These are phyloP conservation scores for Xylaria venustula DNA, from an alignment of 495 filamentous ascomycete genomes.

Conservation along the genomic window DNA sequence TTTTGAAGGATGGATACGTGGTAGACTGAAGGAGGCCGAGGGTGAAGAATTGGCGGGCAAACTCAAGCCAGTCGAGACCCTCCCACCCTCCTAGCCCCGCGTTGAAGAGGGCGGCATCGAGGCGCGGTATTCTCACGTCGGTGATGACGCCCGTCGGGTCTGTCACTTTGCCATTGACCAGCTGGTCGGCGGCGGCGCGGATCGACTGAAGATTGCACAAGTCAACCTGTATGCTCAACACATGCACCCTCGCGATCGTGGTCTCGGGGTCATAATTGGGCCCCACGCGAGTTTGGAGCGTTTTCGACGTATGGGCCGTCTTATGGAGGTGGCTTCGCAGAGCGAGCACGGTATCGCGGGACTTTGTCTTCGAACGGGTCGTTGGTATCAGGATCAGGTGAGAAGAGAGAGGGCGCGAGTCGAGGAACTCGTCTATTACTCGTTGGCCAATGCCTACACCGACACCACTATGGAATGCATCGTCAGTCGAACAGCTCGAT, in stretches of 20 bases:
- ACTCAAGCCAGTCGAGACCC: constrained; percentile 69
- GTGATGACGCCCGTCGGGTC: constrained; percentile 39
- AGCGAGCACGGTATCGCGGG: constrained; percentile 53
- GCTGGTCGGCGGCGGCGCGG: constrained; percentile 42
- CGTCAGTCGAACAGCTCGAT: constrained; percentile 11
- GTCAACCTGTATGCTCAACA: constrained; percentile 57
- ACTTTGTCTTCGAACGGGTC: constrained; percentile 61
- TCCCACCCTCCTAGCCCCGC: constrained; percentile 86
- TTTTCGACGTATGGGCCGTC: constrained; percentile 35
- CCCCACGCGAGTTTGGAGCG: constrained; percentile 38
- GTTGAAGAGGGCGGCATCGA: constrained; percentile 82
- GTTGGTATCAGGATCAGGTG: constrained; percentile 66
- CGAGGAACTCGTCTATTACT: constrained; percentile 87
- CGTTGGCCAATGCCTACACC: constrained; percentile 84
- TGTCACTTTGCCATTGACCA: constrained; percentile 50
- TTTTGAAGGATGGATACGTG: constrained; percentile 80
- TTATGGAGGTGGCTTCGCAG: constrained; percentile 53
- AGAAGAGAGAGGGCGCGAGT: constrained; percentile 57
- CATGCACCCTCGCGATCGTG: constrained; percentile 49
- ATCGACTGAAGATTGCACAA: constrained; percentile 54
- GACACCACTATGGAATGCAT: constrained; percentile 67
- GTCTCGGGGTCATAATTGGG: constrained; percentile 42
- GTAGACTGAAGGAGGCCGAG: constrained; percentile 64
- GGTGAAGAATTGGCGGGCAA: constrained; percentile 55
- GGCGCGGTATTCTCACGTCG: constrained; percentile 58